Conservation (phyloP, 1,284 basidiomycete genomes). For the Chondrostereum purpureum region DNA sequence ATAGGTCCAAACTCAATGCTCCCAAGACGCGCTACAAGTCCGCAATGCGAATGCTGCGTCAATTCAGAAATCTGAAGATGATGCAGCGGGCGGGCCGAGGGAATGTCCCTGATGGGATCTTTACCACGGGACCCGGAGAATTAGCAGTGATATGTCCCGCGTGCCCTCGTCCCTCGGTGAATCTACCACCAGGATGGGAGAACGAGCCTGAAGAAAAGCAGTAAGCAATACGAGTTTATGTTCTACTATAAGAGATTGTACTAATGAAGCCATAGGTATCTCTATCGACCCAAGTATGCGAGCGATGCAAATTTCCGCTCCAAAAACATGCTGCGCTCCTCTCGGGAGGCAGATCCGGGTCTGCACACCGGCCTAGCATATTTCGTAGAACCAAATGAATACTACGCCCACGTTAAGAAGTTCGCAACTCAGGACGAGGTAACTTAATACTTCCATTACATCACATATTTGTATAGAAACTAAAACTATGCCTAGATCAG, state of each 20-base stretch:
- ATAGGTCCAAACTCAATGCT: too few relatives aligned
- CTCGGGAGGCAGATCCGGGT: constrained; percentile 12
- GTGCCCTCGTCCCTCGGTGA: constrained; percentile 12
- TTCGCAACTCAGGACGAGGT: constrained; percentile 5
- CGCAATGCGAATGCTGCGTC: not conserved
- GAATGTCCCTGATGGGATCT: not conserved
- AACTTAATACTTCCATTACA: constrained; percentile 8
- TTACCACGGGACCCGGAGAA: constrained; percentile 9
- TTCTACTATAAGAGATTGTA: too few relatives aligned
- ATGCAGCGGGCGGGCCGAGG: constrained; percentile 13
- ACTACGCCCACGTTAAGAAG: constrained; percentile 12
- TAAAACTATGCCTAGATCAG: constrained; percentile 1
- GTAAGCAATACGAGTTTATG: too few relatives aligned
- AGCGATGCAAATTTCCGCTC: constrained; percentile 21
- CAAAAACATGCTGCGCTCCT: constrained; percentile 11
- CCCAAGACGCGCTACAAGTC: not conserved
- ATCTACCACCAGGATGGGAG: constrained; percentile 13
- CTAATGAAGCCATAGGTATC: too few relatives aligned
- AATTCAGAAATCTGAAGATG: constrained; percentile 11
- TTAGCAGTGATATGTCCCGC: constrained; percentile 9
- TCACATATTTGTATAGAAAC: not conserved
- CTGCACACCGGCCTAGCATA: constrained; percentile 16
- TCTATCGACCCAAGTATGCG: too few relatives aligned
- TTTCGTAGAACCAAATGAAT: constrained; percentile 15
- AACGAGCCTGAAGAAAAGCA: too few relatives aligned